Base-by-base conservation (phyloP, 1,284 basidiomycete species). In the Puccinia novopanici region DNA sequence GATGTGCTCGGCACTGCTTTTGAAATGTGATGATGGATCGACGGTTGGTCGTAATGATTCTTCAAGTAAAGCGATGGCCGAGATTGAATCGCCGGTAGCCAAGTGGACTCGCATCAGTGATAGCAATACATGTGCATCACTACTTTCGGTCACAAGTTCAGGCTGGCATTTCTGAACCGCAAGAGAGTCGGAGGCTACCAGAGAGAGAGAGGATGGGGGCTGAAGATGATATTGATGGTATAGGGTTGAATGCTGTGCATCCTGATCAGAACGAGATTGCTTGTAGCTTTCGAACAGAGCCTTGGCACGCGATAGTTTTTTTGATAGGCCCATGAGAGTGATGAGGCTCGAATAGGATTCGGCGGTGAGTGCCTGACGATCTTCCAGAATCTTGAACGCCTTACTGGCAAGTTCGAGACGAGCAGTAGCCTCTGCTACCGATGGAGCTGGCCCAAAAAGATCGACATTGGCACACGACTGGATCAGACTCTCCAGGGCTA, bases 41-140 rank as follows among this genome's bases (percentile, higher is more conserved):
- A 45, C 59, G 4, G 55, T 65, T 9, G 68, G 55, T 15, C 67
- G 55, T 19, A 45, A 37, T 6, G 54, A 59, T 73, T 80, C 55
- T 73, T 80, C 77, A 10, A 80, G 45, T 40, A 80, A 63, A 50
- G 77, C 57, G 4, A 80, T 40, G 34, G 77, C 77, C 34, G 70
- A 80, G 54, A 80, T 50, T 8, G 77, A 73, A 24, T 80, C 77
- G 40, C 77, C 77, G 34, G 59, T 34, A 30, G 34, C 77, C 22
- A 80, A 37, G 40, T 80, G 70, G 42, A 70, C 77, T 27, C 70
- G 52, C 67, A 80, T 71, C 52, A 80, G 55, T 15, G 77, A 59
- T 24, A 71, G 57, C 22, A 80, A 52, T 2, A 80, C 68, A 17
- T 55, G 30, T 8, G 68, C 55, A 72, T 80, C 77, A 40, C 77